Percentiles rank a stretch among this genome's conserved stretches.
Conservation (phyloP, 305 asterid species). For the Plantago lanceolata region DNA sequence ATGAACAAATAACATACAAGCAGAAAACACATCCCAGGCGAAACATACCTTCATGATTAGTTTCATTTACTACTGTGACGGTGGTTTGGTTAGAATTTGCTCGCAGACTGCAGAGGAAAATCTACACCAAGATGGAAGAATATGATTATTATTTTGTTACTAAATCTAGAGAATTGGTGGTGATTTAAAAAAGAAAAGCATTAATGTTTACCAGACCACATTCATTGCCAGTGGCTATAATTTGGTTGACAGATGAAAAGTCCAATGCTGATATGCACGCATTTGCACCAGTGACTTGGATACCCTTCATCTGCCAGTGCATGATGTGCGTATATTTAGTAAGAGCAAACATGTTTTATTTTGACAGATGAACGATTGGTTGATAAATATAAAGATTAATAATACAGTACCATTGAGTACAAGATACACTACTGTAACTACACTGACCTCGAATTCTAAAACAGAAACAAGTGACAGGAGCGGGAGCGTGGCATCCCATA, state of each 20-base stretch:
- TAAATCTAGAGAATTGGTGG: conserved; percentile 22
- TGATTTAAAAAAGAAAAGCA: conserved; percentile 11
- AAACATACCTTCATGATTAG: conserved; percentile 51
- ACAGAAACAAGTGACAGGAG: conserved; percentile 58
- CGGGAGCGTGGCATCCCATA: conserved; percentile 89
- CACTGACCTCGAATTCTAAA: conserved; percentile 61
- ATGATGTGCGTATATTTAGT: conserved; percentile 22
- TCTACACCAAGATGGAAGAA: conserved; percentile 39
- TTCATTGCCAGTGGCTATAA: conserved; percentile 81
- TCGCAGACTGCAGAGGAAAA: conserved; percentile 52
- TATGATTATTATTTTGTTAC: conserved; percentile 3
- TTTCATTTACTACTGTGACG: conserved; percentile 47
- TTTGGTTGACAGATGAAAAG: conserved; percentile 49
- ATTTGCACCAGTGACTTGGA: conserved; percentile 51
- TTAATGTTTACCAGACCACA: conserved; percentile 67
- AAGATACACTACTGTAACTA: conserved; percentile 22
- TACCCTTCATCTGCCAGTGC: conserved; percentile 48
- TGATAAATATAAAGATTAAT: conserved; percentile 14
- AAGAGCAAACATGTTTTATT: conserved; percentile 20
- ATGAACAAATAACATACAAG: conserved; percentile 1
- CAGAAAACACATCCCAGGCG: conserved; percentile 12
- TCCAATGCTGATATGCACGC: conserved; percentile 70
- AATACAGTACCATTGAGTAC: conserved; percentile 15
- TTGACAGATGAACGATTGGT: conserved; percentile 15
- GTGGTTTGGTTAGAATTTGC: conserved; percentile 42